Base-by-base conservation (phyloP, 352 stramenopile species). In the Phytophthora constricta region DNA sequence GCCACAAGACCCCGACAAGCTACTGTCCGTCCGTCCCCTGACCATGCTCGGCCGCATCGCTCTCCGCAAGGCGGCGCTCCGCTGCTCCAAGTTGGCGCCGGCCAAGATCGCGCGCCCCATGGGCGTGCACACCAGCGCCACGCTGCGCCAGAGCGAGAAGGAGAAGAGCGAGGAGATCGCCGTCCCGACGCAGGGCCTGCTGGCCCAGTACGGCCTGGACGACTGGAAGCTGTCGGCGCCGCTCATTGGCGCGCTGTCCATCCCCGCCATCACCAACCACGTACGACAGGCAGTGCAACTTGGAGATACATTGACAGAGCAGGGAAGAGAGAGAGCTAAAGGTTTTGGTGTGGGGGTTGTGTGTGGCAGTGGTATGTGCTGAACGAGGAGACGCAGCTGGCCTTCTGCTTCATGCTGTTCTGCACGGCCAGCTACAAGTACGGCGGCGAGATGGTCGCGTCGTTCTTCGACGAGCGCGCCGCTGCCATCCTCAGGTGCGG, bases 371-470 rank as follows among this genome's bases (percentile, higher is more conserved):
- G 89, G 31, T 95, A 95, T 76, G 85, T 93, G 65, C 70, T 95
- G 58, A 93, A 93, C 77, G 87, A 93, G 58, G 87, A 95, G 72
- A 88, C 87, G 53, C 87, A 95, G 73, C 69, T 95, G 46, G 85
- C 80, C 20, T 91, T 80, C 72, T 95, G 87, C 76, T 95, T 95
- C 69, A 72, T 92, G 66, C 83, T 95, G 50, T 93, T 95, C 72
- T 87, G 82, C 68, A 91, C 87, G 51, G 91, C 87, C 51, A 62
- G 84, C 33, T 95, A 95, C 85, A 95, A 95, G 84, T 95, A 86
- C 59, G 87, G 87, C 37, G 87, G 87, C 41, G 74, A 93, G 51
- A 80, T 84, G 62, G 89, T 95, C 58, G 82, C 82, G 41, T 95
- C 87, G 72, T 95, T 91, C 83, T 95, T 95, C 59, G 87, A 95